Conservation (phyloP, 2,329 filamentous ascomycete species). For the Xylaria sp. region DNA sequence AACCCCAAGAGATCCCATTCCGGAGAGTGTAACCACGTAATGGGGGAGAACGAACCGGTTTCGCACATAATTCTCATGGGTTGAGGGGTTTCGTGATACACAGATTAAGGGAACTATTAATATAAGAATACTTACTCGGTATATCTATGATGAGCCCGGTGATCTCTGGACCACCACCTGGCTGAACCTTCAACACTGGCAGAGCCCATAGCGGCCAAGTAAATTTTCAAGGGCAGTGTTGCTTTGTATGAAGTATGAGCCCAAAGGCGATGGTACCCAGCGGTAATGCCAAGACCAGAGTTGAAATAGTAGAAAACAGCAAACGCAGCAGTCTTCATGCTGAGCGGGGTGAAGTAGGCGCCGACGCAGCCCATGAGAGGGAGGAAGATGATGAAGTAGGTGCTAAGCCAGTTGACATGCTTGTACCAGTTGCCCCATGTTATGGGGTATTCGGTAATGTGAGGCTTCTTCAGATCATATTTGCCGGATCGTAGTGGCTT, state of each 20-base stretch:
- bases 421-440: conserved; percentile 88
- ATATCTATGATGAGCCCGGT: conserved; percentile 62
- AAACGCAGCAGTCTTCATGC: conserved; percentile 49
- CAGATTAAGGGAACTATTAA: not conserved
- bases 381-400: conserved; percentile 80
- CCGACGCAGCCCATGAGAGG: conserved; percentile 78
- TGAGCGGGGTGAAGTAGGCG: conserved; percentile 77
- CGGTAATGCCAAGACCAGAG: conserved; percentile 51
- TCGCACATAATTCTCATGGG: not conserved
- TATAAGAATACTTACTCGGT: conserved; percentile 51
- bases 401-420: conserved; percentile 95
- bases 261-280: conserved; percentile 53
- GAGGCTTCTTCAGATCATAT: conserved; percentile 74
- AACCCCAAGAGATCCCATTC: not conserved
- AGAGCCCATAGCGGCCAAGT: conserved; percentile 58
- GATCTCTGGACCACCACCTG: conserved; percentile 60
- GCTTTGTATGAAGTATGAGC: conserved; percentile 60
- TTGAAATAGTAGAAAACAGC: conserved; percentile 57
- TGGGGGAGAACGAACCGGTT: not conserved
- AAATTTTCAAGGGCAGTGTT: conserved; percentile 55
- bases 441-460: conserved; percentile 85
- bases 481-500: conserved; percentile 59
- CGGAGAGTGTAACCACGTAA: not conserved
- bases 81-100: not conserved
- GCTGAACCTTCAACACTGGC: conserved; percentile 61